Conservation (phyloP, 2,329 filamentous ascomycete species). For the Westerdykella aurantiaca region DNA sequence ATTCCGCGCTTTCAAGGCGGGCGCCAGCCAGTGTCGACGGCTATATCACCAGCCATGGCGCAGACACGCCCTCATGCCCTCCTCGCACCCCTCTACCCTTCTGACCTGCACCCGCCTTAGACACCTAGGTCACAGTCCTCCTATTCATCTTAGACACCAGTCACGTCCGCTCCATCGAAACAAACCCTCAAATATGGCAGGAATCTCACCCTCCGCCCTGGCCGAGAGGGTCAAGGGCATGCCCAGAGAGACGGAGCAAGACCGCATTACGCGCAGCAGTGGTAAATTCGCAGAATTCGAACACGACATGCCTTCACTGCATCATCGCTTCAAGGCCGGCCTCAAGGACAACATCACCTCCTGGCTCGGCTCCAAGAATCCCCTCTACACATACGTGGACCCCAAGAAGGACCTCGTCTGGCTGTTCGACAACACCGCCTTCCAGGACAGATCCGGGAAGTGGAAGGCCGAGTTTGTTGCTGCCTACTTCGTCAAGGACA, state of each 20-base stretch:
- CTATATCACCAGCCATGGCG: slow-evolving; percentile 15
- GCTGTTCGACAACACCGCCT: slow-evolving; percentile 87
- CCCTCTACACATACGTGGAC: slow-evolving; percentile 45
- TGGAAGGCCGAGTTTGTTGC: slow-evolving; percentile 84
- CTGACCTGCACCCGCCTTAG: slow-evolving; percentile 27
- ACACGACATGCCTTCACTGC: slow-evolving; percentile 31
- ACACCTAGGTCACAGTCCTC: slow-evolving; percentile 7
- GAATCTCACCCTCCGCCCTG: slow-evolving; percentile 19
- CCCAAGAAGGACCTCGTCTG: slow-evolving; percentile 68
- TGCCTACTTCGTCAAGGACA: slow-evolving; percentile 70
- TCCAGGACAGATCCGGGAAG: slow-evolving; percentile 45
- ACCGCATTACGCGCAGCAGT: slow-evolving; percentile 24
- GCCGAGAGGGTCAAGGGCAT: slow-evolving; percentile 26
- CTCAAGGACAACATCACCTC: slow-evolving; percentile 37
- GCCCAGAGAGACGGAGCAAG: slow-evolving; percentile 29
- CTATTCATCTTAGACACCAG: background rate
- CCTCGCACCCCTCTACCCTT: slow-evolving; percentile 30
- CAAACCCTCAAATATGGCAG: slow-evolving; percentile 22
- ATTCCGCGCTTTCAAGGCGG: slow-evolving; percentile 4
- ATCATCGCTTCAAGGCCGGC: slow-evolving; percentile 29
- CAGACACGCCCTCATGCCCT: slow-evolving; percentile 16
- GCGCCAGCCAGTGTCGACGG: slow-evolving; percentile 3
- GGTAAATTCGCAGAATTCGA: slow-evolving; percentile 33
- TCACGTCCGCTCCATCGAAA: background rate
- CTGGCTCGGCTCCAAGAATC: slow-evolving; percentile 36